A percentile compares a stretch with the other conserved stretches of the same genome.
These are phyloP conservation scores for Tylopilus orsonianus DNA, from an alignment of 1,284 basidiomycete species.

Conservation along the genomic window DNA sequence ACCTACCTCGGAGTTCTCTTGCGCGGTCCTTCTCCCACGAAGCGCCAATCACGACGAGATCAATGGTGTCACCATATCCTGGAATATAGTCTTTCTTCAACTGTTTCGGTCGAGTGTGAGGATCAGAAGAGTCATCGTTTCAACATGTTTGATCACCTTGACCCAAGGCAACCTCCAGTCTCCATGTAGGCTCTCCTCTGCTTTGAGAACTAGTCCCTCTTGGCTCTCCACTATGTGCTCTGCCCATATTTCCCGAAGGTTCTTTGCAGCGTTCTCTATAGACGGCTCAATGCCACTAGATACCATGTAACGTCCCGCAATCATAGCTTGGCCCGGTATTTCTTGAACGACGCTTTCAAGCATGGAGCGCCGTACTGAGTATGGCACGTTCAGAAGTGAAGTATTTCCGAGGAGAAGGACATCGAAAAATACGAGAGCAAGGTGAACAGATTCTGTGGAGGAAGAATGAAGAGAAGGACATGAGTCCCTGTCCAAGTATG, in stretches of 20 bases:
- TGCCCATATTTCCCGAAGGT: constrained; percentile 52
- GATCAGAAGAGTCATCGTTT: background rate
- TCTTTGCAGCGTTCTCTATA: constrained; percentile 18
- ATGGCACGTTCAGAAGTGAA: constrained; percentile 56
- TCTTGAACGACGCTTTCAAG: constrained; percentile 57
- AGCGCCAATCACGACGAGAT: constrained; percentile 75
- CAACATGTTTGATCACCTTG: constrained; percentile 48
- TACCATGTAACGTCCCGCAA: constrained; percentile 54
- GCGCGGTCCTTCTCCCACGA: constrained; percentile 79
- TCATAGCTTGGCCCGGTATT: constrained; percentile 58
- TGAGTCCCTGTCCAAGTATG: constrained; percentile 31
- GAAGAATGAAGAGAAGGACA: constrained; percentile 51
- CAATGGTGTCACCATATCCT: constrained; percentile 76
- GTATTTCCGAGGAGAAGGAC: constrained; percentile 63
- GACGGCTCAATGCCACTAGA: constrained; percentile 25
- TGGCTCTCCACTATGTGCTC: constrained; percentile 47
- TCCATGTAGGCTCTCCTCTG: constrained; percentile 63
- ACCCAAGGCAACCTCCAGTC: constrained; percentile 69
- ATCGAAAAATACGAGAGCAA: constrained; percentile 86
- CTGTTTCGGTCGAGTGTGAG: constrained; percentile 20
- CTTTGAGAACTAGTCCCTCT: constrained; percentile 80
- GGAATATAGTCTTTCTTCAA: constrained; percentile 81
- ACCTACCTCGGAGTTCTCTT: constrained; percentile 68
- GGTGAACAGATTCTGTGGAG: constrained; percentile 47
- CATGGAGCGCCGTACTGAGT: constrained; percentile 54